These are phyloP conservation scores for Lyophyllum atratum DNA, from an alignment of 768 basidiomycete genomes.

Conservation along the genomic window DNA sequence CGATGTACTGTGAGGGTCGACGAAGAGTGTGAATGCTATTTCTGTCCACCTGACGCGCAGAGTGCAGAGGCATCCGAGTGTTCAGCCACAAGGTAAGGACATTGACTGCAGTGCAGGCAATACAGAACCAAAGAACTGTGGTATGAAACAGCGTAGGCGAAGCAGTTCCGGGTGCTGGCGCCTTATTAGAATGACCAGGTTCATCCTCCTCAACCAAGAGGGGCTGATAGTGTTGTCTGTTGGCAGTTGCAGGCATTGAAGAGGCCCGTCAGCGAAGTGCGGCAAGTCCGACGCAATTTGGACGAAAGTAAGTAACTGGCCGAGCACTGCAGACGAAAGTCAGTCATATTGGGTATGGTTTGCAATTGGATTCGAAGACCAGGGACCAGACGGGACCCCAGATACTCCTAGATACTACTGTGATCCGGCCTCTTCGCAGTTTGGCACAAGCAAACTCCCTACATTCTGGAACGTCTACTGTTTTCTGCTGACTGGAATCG, in stretches of 20 bases:
- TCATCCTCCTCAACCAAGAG: neutral
- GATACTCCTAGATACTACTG: too few relatives aligned
- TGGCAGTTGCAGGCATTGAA: neutral
- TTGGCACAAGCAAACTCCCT: too few relatives aligned
- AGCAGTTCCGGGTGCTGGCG: too few relatives aligned
- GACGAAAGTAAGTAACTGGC: too few relatives aligned
- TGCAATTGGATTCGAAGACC: too few relatives aligned
- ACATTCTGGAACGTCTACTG: too few relatives aligned
- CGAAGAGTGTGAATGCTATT: slow-evolving; percentile 13
- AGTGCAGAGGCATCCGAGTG: neutral
- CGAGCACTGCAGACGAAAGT: too few relatives aligned
- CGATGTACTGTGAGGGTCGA: slow-evolving; percentile 29
- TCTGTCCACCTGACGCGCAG: neutral
- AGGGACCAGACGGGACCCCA: too few relatives aligned
- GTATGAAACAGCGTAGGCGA: neutral
- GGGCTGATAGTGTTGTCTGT: neutral
- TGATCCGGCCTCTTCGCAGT: too few relatives aligned
- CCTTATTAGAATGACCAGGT: neutral
- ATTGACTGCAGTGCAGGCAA: neutral
- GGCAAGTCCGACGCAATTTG: too few relatives aligned
- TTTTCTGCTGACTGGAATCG: too few relatives aligned
- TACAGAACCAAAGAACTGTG: neutral
- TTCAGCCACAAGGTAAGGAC: neutral
- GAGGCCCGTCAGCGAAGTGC: neutral
- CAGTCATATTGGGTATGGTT: too few relatives aligned